Conservation (phyloP, 2,329 filamentous ascomycete genomes). For the Beauveria varroae region DNA sequence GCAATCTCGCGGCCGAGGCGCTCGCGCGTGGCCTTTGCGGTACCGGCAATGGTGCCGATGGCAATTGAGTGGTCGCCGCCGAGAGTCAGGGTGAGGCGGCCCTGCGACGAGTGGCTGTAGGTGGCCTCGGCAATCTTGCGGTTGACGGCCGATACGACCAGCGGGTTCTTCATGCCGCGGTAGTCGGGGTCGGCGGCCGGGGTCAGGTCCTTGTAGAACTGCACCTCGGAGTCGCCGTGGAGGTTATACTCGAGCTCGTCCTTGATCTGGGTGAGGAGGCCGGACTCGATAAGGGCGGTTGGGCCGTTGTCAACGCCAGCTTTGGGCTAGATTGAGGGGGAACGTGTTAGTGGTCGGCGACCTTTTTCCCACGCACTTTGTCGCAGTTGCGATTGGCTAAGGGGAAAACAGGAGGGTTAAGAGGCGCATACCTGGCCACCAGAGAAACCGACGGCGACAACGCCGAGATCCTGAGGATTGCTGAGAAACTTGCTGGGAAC, state of each 20-base stretch:
- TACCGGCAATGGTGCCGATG: constrained; percentile 85
- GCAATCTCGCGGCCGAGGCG: constrained; percentile 75
- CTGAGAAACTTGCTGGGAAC: constrained; percentile 68
- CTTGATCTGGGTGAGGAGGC: constrained; percentile 74
- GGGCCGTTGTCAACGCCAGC: constrained; percentile 86
- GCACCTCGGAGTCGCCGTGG: constrained; percentile 73
- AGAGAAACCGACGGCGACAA: constrained; percentile 93
- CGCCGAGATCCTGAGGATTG: constrained; percentile 70
- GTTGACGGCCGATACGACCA: constrained; percentile 78
- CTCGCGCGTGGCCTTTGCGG: constrained; percentile 79
- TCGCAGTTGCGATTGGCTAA: neutral
- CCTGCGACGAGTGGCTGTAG: constrained; percentile 75
- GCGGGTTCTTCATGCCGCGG: constrained; percentile 92
- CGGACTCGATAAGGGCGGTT: constrained; percentile 78
- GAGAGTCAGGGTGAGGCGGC: constrained; percentile 83
- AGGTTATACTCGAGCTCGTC: constrained; percentile 85
- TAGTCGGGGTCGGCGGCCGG: constrained; percentile 67
- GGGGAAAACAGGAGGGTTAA: neutral
- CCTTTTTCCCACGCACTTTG: neutral
- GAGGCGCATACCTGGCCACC: constrained; percentile 71
- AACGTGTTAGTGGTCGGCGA: constrained; percentile 7
- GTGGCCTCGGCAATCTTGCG: constrained; percentile 73
- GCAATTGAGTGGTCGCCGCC: constrained; percentile 96
- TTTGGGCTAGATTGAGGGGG: constrained; percentile 60
- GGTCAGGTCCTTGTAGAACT: constrained; percentile 70